Evolutionary conservation across 768 basidiomycete genomes (phyloP), one percentile per base, ranked within the genome.

Genomic region (Mycena venus): DNA sequence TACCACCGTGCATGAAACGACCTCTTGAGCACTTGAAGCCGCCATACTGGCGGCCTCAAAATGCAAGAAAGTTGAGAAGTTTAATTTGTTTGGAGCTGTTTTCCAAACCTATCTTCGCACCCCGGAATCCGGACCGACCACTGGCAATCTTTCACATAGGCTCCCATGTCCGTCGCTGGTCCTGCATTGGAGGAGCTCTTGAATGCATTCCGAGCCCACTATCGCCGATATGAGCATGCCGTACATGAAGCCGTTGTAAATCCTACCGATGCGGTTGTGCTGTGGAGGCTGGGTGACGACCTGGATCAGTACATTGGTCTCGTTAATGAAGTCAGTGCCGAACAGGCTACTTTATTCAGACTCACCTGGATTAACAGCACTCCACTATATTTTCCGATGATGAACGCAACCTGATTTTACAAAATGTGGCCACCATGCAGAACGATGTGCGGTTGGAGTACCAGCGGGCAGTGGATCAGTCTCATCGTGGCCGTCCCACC

Each of bases 201-300:
- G 42, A 27, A 74, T 58, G 77, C 70, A 5, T 78, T 78, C 42
- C 53, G 77, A 3, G 1, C 19, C 4, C 70, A 61, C 25, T 75
- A 78, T 53, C 68, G 59, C 44, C 55, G 61, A 2, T 78, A 68
- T 58, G 71, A 71, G 38, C 10, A 14, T 3, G 51, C 55, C 4
- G 62, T 73, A 1, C 51, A 42, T 9, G 67, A 78, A 19, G 68
- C 59, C 2, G 31, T 73, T 9, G 38, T 32, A 4, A 61, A 49
- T 25, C 25, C 66, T 17, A 49, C 74, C 3, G 77, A 78, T 53
- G 68, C 66, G 2, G 72, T 71, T 12, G 74, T 78, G 6, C 36
- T 78, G 4, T 72, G 53, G 49, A n/a, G 77, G 51, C 68, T 78
- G 0, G 77, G 77, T 47, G 77, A 78, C 62, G 77, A 78, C 59